Percentiles rank a stretch among this genome's conserved stretches.
Evolutionary conservation across 257 asterid genomes (phyloP).

Genomic region (Nicotiana obtusifolia): DNA sequence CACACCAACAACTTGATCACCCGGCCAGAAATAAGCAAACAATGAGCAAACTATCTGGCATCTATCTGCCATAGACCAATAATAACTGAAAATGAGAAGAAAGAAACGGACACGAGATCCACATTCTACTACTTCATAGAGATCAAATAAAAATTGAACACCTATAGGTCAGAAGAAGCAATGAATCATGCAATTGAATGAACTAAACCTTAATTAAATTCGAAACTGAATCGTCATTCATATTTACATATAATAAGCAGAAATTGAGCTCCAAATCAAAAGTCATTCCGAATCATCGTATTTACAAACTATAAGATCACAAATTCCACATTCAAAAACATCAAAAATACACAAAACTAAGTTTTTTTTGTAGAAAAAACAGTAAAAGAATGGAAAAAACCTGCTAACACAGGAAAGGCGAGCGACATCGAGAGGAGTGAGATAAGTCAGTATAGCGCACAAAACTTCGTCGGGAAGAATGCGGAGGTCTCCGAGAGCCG

Average conservation of each 20-base stretch:
- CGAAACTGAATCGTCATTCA: background rate
- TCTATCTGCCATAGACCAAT: background rate
- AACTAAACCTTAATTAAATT: background rate
- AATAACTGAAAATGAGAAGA: background rate
- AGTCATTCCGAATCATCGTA: background rate
- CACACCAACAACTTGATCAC: background rate
- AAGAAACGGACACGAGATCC: background rate
- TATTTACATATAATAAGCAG: background rate
- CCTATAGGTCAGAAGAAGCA: background rate
- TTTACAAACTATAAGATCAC: background rate
- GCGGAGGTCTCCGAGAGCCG: constrained; percentile 71
- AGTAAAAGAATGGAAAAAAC: constrained; percentile 19
- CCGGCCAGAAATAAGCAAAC: background rate
- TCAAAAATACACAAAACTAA: background rate
- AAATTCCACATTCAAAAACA: background rate
- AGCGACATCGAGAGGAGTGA: constrained; percentile 70
- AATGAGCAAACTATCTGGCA: background rate
- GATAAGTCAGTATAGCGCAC: constrained; percentile 39
- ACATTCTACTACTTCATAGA: background rate
- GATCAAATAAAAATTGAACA: background rate
- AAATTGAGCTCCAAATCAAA: background rate
- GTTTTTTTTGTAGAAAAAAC: background rate
- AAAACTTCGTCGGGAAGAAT: constrained; percentile 75
- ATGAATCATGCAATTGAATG: background rate
- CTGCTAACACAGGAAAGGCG: constrained; percentile 96